phyloP scores from a whole-genome alignment of 106 monocot species.

The Chionographis japonica region DNA sequence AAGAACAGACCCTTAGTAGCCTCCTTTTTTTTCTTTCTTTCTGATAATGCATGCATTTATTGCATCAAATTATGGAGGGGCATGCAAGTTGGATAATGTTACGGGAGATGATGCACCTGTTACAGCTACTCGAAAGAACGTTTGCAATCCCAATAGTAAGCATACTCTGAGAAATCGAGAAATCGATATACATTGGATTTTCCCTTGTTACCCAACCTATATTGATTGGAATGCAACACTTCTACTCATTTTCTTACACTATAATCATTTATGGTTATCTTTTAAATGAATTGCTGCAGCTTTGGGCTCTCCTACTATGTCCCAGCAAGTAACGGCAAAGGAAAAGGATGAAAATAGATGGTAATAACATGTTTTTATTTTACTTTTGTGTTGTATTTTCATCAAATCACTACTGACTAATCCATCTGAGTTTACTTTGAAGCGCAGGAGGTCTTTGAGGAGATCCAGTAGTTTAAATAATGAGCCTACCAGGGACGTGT shows the following conservation, averaged over 20 bases:
- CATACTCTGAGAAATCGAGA: conserved; percentile 21
- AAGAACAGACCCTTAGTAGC: too few species aligned
- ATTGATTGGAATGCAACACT: too few species aligned
- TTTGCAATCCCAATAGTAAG: conserved; percentile 22
- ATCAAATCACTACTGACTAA: not conserved
- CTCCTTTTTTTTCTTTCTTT: too few species aligned
- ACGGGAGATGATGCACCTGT: conserved; percentile 2
- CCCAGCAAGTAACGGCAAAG: conserved; percentile 2
- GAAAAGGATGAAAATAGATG: conserved; percentile 34
- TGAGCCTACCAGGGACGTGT: conserved; percentile 17
- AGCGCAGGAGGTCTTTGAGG: conserved; percentile 33
- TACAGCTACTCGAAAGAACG: conserved; percentile 7
- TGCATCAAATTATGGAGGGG: conserved; percentile 1
- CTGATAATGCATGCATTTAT: too few species aligned
- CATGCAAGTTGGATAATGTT: not conserved
- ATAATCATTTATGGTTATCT: too few species aligned
- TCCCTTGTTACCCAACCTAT: not conserved
- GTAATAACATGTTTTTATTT: too few species aligned
- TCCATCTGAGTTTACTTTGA: not conserved
- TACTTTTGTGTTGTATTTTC: not conserved
- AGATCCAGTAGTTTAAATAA: conserved; percentile 12
- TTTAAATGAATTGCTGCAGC: conserved; percentile 13
- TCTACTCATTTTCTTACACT: too few species aligned
- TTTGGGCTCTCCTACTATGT: conserved; percentile 14
- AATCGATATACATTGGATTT: conserved; percentile 20